phyloP scores from a whole-genome alignment of 1,284 basidiomycete species.

The Cryptococcus sp. region DNA sequence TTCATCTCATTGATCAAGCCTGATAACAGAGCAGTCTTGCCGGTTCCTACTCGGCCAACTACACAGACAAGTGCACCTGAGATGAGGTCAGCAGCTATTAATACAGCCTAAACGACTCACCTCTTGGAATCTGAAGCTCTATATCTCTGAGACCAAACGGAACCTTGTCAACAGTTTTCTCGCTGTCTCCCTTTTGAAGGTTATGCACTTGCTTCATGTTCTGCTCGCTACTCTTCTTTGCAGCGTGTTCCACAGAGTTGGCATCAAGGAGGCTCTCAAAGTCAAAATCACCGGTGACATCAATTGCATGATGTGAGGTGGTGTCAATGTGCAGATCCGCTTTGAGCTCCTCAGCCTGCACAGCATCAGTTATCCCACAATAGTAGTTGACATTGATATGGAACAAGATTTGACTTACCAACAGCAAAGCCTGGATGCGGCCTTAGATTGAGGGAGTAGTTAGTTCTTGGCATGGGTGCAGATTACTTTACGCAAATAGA shows the following conservation, averaged over 20 bases:
- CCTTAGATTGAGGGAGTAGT: not conserved
- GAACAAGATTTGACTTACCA: slow-evolving; percentile 4
- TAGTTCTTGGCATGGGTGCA: not conserved
- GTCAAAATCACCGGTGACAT: slow-evolving; percentile 66
- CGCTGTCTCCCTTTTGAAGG: not conserved
- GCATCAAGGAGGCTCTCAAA: slow-evolving; percentile 58
- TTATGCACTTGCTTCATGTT: too few species aligned
- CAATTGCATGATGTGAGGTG: slow-evolving; percentile 57
- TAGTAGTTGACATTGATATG: not conserved
- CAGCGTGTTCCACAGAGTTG: too few species aligned
- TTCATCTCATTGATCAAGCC: slow-evolving; percentile 76
- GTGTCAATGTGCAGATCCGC: slow-evolving; percentile 60
- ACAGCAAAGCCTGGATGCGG: slow-evolving; percentile 9
- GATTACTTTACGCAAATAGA: not conserved
- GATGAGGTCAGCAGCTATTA: too few species aligned
- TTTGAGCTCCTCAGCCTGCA: slow-evolving; percentile 62
- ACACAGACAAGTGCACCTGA: slow-evolving; percentile 39
- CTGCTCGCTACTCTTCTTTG: too few species aligned
- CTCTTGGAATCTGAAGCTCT: slow-evolving; percentile 11
- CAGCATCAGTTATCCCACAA: not conserved
- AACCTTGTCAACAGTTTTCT: not conserved
- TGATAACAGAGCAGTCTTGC: slow-evolving; percentile 62
- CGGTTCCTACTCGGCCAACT: slow-evolving; percentile 43
- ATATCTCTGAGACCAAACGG: slow-evolving; percentile 13
- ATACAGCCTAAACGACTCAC: not conserved